Evolutionary conservation across 345 rosid genomes (phyloP).

Genomic region (Hibiscus mutabilis): DNA sequence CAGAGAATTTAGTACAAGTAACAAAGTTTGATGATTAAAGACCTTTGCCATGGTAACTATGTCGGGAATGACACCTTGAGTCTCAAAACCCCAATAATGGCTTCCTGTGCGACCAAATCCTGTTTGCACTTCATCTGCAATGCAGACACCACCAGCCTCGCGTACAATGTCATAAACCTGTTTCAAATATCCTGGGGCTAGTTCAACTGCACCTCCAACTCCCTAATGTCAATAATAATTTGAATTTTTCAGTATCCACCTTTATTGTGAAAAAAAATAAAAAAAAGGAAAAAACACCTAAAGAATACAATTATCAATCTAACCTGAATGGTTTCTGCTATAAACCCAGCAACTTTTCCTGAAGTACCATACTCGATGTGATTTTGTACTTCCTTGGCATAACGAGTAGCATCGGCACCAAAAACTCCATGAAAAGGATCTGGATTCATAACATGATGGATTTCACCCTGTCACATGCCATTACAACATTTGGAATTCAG

Average conservation of each 20-base stretch:
- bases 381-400: constrained; percentile 86
- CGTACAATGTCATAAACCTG: constrained; percentile 70
- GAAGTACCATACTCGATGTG: constrained; percentile 86
- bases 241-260: background rate
- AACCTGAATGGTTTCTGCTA: constrained; percentile 94
- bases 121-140: constrained; percentile 94
- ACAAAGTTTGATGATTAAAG: background rate
- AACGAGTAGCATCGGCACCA: constrained; percentile 72
- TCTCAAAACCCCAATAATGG: constrained; percentile 91
- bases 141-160: constrained; percentile 87
- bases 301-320: background rate
- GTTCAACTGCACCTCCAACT: constrained; percentile 91
- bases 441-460: constrained; percentile 86
- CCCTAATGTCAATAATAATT: constrained; percentile 39
- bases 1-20: background rate
- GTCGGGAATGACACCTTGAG: constrained; percentile 91
- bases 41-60: constrained; percentile 99
- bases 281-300: constrained; percentile 1
- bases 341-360: constrained; percentile 89
- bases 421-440: constrained; percentile 82
- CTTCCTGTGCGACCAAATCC: constrained; percentile 94
- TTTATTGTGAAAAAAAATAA: background rate
- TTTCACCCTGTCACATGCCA: constrained; percentile 60
- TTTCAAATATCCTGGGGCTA: constrained; percentile 90
- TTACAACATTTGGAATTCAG: constrained; percentile 1